These are phyloP conservation scores for Oehlia diaphana DNA, from an alignment of 192 early-diverging fungal species.

Conservation along the genomic window DNA sequence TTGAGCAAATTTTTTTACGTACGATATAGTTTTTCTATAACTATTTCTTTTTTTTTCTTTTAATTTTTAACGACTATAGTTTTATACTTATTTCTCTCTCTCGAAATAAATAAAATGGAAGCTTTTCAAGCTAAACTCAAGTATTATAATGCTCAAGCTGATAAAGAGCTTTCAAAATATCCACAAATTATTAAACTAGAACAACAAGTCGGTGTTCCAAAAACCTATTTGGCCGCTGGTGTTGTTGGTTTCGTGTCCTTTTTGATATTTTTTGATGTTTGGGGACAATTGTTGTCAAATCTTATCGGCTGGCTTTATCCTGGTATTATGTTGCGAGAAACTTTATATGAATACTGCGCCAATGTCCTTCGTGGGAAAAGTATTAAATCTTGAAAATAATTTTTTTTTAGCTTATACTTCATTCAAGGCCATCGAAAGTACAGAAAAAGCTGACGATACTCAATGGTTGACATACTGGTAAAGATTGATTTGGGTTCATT, in stretches of 20 bases:
- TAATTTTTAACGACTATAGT: neutral
- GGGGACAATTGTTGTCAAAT: conserved; percentile 76
- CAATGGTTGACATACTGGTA: conserved; percentile 94
- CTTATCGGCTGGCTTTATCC: conserved; percentile 91
- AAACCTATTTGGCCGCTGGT: conserved; percentile 81
- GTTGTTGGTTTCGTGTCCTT: conserved; percentile 58
- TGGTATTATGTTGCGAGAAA: conserved; percentile 39
- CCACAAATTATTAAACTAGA: conserved; percentile 69
- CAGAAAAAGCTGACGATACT: conserved; percentile 73
- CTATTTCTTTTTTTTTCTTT: neutral
- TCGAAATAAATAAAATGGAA: conserved; percentile 10
- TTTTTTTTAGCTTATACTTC: conserved; percentile 74
- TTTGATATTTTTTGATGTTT: conserved; percentile 91
- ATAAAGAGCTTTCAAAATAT: conserved; percentile 73
- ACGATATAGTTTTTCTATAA: too few species aligned
- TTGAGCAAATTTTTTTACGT: neutral
- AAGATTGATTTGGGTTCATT: neutral
- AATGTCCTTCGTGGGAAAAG: neutral
- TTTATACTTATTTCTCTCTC: neutral
- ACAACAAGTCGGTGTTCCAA: conserved; percentile 77
- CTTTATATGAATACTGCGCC: neutral
- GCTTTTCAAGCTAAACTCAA: neutral
- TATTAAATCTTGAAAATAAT: neutral
- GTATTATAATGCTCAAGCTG: conserved; percentile 56
- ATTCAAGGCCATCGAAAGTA: conserved; percentile 88